Evolutionary conservation across 2,329 filamentous ascomycete species (phyloP).

Genomic region (Penicillium sp.): DNA sequence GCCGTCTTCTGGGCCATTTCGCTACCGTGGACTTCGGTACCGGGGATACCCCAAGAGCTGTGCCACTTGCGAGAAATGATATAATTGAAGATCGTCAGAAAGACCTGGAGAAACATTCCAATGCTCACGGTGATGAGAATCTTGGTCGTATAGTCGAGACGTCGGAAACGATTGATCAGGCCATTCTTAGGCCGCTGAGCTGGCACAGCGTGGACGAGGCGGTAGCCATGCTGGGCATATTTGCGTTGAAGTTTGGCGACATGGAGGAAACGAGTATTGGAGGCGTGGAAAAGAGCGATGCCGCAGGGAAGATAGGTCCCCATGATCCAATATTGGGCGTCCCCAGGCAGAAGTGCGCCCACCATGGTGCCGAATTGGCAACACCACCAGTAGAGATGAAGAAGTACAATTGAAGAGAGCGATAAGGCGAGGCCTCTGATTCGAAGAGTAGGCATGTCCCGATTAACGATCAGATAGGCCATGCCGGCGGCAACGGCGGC

Average conservation of each 20-base stretch:
- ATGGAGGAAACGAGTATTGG: constrained; percentile 64
- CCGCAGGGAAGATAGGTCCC: constrained; percentile 66
- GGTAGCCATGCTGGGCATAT: constrained; percentile 37
- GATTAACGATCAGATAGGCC: constrained; percentile 38
- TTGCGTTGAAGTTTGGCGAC: constrained; percentile 60
- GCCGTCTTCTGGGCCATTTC: constrained; percentile 48
- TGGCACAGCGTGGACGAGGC: constrained; percentile 7
- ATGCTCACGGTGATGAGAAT: constrained; percentile 50
- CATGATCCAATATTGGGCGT: constrained; percentile 69
- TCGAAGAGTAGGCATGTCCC: constrained; percentile 41
- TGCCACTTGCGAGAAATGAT: constrained; percentile 45
- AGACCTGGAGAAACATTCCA: constrained; percentile 53
- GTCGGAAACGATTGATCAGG: constrained; percentile 29
- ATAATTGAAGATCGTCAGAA: constrained; percentile 56
- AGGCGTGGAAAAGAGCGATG: constrained; percentile 68
- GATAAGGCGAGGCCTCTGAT: constrained; percentile 45
- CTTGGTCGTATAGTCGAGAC: constrained; percentile 32
- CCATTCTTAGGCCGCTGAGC: constrained; percentile 16
- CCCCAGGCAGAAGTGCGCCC: constrained; percentile 50
- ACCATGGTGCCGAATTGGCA: constrained; percentile 43
- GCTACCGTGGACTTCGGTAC: constrained; percentile 57
- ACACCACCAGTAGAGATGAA: constrained; percentile 45
- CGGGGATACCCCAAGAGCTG: constrained; percentile 42
- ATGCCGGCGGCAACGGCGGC: constrained; percentile 35
- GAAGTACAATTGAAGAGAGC: constrained; percentile 40